Percentiles rank a stretch among this genome's conserved stretches.
These are phyloP conservation scores for Erigeron philadelphicus DNA, from an alignment of 140 eudicot genomes.

Conservation along the genomic window DNA sequence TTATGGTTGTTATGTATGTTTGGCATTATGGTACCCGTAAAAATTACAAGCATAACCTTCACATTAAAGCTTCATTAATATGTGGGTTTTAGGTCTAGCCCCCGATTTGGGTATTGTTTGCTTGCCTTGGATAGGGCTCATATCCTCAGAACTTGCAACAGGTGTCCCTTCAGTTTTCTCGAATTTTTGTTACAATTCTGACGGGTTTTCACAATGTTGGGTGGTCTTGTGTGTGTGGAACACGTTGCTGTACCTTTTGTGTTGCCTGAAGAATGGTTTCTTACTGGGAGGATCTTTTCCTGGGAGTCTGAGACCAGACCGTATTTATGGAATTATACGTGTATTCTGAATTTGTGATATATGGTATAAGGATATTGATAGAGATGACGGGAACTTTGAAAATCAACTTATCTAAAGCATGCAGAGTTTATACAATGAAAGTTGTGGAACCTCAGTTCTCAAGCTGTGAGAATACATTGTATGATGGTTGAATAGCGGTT, in stretches of 20 bases:
- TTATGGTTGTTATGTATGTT: constrained; percentile 51
- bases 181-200: constrained; percentile 73
- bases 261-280: constrained; percentile 72
- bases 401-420: constrained; percentile 64
- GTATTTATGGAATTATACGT: constrained; percentile 41
- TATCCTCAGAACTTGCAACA: constrained; percentile 81
- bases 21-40: constrained; percentile 91
- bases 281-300: constrained; percentile 53
- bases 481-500: constrained; percentile 85
- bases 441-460: constrained; percentile 62
- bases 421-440: constrained; percentile 91
- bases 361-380: constrained; percentile 54
- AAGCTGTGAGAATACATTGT: constrained; percentile 49
- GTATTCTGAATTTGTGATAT: constrained; percentile 77
- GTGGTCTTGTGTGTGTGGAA: constrained; percentile 21
- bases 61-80: constrained; percentile 73
- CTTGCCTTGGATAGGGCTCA: constrained; percentile 77
- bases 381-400: constrained; percentile 76
- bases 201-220: constrained; percentile 73
- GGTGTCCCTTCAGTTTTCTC: constrained; percentile 85
- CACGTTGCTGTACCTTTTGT: constrained; percentile 77
- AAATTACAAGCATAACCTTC: constrained; percentile 72
- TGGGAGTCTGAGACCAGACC: not conserved
- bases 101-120: constrained; percentile 92
- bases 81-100: constrained; percentile 90